phyloP scores from a whole-genome alignment of 768 basidiomycete genomes.

The Pleurotus salmoneostramineus region DNA sequence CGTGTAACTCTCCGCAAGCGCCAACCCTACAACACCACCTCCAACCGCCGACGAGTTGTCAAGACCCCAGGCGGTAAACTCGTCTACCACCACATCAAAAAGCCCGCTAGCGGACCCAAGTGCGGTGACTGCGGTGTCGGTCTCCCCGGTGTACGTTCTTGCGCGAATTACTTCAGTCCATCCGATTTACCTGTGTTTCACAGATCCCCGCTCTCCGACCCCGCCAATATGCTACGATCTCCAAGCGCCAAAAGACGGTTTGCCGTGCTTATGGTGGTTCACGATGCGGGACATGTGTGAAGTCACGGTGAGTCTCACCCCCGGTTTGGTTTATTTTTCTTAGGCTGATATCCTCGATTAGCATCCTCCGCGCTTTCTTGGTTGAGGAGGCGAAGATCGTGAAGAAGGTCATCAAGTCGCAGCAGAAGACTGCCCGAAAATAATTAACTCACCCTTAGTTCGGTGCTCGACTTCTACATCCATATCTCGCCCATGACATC shows the following conservation, averaged over 20 bases:
- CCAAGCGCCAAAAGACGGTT: constrained; percentile 97
- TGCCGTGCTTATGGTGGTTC: constrained; percentile 96
- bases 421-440: constrained; percentile 51
- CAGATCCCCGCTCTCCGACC: constrained; percentile 96
- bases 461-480: constrained; percentile 1
- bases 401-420: constrained; percentile 98
- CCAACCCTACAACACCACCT: constrained; percentile 96
- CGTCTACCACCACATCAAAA: constrained; percentile 97
- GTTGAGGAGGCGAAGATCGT: constrained; percentile 99
- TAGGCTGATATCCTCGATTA: constrained; percentile 23
- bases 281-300: constrained; percentile 93
- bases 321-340: constrained; percentile 4
- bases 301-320: constrained; percentile 68
- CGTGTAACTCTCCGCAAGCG: constrained; percentile 99
- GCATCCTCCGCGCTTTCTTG: constrained; percentile 96
- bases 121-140: constrained; percentile 98
- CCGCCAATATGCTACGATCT: constrained; percentile 91
- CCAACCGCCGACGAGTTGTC: constrained; percentile 90
- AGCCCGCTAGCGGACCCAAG: constrained; percentile 86
- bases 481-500: not conserved
- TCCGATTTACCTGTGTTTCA: not conserved
- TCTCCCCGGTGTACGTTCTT: constrained; percentile 81
- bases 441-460: constrained; percentile 21
- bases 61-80: constrained; percentile 99
- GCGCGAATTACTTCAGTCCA: not conserved